Conservation (phyloP, 2,329 filamentous ascomycete genomes). For the Pestalotiopsis sp. region DNA sequence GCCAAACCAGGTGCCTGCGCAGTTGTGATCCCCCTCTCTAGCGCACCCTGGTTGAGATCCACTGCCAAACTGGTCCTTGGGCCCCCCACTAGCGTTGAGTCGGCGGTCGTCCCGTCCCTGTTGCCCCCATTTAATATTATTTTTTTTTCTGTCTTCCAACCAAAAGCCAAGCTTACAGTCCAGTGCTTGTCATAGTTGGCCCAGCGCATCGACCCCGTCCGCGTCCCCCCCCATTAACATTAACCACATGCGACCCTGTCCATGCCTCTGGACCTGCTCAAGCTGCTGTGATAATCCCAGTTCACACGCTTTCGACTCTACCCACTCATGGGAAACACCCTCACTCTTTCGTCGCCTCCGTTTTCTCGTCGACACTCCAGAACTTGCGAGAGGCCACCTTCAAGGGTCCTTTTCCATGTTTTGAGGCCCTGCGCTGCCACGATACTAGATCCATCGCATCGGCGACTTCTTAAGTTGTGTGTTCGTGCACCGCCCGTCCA, state of each 20-base stretch:
- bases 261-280: neutral
- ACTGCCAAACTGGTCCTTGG: neutral
- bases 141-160: neutral
- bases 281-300: conserved; percentile 8
- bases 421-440: conserved; percentile 1
- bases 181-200: neutral
- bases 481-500: neutral
- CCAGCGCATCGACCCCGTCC: neutral
- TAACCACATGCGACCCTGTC: neutral
- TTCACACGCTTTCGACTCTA: neutral
- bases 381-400: neutral
- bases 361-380: neutral
- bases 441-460: no score
- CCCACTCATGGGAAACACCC: neutral
- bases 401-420: neutral
- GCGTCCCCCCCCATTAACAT: neutral
- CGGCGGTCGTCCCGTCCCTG: neutral
- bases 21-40: neutral
- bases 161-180: no score
- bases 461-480: neutral
- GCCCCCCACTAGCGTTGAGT: neutral
- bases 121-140: neutral
- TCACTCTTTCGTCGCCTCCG: neutral
- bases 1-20: neutral
- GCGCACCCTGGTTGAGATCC: neutral